Evolutionary conservation across 2,329 filamentous ascomycete genomes (phyloP).

Genomic region (Thielaviopsis punctulata): DNA sequence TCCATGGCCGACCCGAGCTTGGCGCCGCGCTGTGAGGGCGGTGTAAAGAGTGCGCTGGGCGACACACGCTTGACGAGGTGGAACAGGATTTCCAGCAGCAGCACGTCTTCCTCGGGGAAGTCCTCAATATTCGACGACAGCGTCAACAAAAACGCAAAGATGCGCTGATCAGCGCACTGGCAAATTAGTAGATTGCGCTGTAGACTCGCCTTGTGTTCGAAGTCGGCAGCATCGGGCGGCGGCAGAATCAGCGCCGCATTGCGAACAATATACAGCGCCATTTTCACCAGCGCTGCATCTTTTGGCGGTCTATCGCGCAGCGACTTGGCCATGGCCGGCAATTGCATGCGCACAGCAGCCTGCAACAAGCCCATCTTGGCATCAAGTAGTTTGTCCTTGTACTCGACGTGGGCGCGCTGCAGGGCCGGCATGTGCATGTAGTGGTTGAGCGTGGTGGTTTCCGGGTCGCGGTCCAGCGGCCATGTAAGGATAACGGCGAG

Average conservation of each 20-base stretch:
- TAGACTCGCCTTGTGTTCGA: constrained; percentile 47
- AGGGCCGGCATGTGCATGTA: constrained; percentile 82
- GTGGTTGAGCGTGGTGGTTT: constrained; percentile 80
- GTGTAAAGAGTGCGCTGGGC: constrained; percentile 68
- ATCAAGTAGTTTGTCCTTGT: constrained; percentile 81
- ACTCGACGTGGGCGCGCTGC: constrained; percentile 70
- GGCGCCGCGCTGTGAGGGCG: constrained; percentile 51
- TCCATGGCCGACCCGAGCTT: constrained; percentile 58
- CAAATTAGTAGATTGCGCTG: constrained; percentile 78
- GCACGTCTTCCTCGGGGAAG: constrained; percentile 73
- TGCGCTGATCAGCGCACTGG: constrained; percentile 78
- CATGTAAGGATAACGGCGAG: constrained; percentile 84
- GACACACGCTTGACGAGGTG: constrained; percentile 84
- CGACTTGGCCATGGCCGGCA: constrained; percentile 71
- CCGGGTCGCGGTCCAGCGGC: constrained; percentile 67
- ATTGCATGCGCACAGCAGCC: constrained; percentile 59
- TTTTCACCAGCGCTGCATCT: constrained; percentile 83
- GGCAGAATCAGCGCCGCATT: constrained; percentile 77
- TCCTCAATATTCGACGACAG: constrained; percentile 89
- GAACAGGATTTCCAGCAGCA: constrained; percentile 83
- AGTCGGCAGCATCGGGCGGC: constrained; percentile 61
- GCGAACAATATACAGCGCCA: constrained; percentile 74
- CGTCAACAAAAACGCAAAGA: constrained; percentile 70
- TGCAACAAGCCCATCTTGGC: constrained; percentile 62
- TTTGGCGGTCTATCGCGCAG: constrained; percentile 58